Percentiles rank a stretch among this genome's conserved stretches.
phyloP scores from a whole-genome alignment of 352 stramenopile genomes.

The Pseudoperonospora humuli region DNA sequence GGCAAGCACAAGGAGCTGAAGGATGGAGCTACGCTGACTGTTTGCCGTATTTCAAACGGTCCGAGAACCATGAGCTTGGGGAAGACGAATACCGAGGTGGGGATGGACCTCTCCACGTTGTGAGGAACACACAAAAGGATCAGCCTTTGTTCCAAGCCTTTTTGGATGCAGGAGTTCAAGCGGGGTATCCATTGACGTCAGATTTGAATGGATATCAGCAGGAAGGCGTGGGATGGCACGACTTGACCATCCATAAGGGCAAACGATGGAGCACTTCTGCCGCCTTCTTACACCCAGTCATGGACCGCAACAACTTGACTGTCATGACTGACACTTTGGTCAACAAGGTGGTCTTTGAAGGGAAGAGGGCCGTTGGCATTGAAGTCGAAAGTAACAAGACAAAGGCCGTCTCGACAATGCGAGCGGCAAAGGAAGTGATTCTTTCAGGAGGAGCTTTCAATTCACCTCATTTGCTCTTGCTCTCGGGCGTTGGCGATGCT shows the following conservation, averaged over 20 bases:
- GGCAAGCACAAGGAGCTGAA: slow-evolving; percentile 53
- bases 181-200: slow-evolving; percentile 80
- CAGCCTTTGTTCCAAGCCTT: slow-evolving; percentile 87
- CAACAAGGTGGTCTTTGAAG: slow-evolving; percentile 81
- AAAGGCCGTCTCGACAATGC: slow-evolving; percentile 34
- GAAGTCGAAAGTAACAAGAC: slow-evolving; percentile 57
- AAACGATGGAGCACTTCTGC: slow-evolving; percentile 70
- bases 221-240: slow-evolving; percentile 87
- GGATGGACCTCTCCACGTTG: slow-evolving; percentile 75
- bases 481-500: slow-evolving; percentile 77
- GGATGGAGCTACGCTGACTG: slow-evolving; percentile 86
- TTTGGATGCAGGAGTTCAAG: slow-evolving; percentile 79
- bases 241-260: slow-evolving; percentile 81
- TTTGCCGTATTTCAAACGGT: slow-evolving; percentile 84
- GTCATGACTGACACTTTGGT: slow-evolving; percentile 80
- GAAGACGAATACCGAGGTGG: slow-evolving; percentile 71
- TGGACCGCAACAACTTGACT: slow-evolving; percentile 59
- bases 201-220: slow-evolving; percentile 88
- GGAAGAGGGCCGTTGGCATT: slow-evolving; percentile 61
- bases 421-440: slow-evolving; percentile 82
- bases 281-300: slow-evolving; percentile 62
- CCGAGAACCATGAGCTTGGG: slow-evolving; percentile 72
- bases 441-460: slow-evolving; percentile 84
- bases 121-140: slow-evolving; percentile 59
- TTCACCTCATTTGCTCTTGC: slow-evolving; percentile 82